A percentile compares a stretch with the other conserved stretches of the same genome.
These are phyloP conservation scores for Cylindrotheca fusiformis DNA, from an alignment of 108 stramenopile genomes.

Conservation along the genomic window DNA sequence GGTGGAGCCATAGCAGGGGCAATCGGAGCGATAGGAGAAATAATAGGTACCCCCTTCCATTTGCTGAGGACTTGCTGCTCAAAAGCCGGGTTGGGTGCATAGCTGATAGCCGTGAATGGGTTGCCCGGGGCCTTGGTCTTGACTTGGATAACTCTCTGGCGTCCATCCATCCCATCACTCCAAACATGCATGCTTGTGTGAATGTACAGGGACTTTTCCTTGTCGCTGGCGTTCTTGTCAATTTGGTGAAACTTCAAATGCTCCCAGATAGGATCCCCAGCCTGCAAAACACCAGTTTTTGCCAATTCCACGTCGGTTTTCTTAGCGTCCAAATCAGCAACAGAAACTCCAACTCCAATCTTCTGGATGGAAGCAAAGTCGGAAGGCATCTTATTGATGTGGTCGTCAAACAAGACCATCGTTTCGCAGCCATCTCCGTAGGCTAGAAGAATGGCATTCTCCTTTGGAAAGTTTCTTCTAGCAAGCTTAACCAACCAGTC, in stretches of 20 bases:
- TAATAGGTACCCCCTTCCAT: constrained; percentile 10
- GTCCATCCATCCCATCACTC: constrained; percentile 12
- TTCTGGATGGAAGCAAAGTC: constrained; percentile 24
- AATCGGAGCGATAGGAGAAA: constrained; percentile 1
- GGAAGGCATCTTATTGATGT: constrained; percentile 24
- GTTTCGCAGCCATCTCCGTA: constrained; percentile 40
- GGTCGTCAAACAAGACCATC: constrained; percentile 29
- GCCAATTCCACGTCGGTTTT: constrained; percentile 23
- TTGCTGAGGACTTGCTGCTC: constrained; percentile 27
- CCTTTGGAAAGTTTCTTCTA: constrained; percentile 14
- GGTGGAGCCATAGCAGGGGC: not conserved
- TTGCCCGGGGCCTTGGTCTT: constrained; percentile 19
- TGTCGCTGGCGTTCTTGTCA: constrained; percentile 3
- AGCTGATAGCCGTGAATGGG: constrained; percentile 12
- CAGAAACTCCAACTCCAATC: constrained; percentile 23
- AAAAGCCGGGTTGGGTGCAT: constrained; percentile 25
- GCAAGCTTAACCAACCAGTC: constrained; percentile 34
- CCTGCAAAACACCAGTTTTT: constrained; percentile 27
- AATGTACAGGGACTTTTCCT: constrained; percentile 29
- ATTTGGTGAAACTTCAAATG: constrained; percentile 28
- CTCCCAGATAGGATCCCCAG: constrained; percentile 32
- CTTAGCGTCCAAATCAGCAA: constrained; percentile 12
- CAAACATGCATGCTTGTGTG: constrained; percentile 25
- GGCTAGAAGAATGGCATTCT: constrained; percentile 24
- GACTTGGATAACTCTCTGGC: constrained; percentile 29